A percentile compares a stretch with the other conserved stretches of the same genome.
Conservation (phyloP, 768 basidiomycete species). For the Chlorophyllum brunneum region DNA sequence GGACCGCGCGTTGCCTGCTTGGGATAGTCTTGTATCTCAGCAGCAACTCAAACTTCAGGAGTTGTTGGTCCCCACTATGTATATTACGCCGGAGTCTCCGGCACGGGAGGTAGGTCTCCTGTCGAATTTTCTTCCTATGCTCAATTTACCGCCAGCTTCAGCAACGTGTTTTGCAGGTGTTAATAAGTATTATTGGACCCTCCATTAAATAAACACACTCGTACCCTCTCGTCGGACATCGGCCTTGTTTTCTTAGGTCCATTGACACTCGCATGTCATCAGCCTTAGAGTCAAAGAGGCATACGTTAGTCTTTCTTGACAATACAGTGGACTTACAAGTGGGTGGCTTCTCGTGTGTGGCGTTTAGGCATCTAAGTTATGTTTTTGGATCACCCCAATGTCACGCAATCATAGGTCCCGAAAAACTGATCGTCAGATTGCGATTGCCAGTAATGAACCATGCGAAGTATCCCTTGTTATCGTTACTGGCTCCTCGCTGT, state of each 20-base stretch:
- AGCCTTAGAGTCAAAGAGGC: too few species aligned
- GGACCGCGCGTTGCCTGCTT: constrained; percentile 67
- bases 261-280: background rate
- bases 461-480: too few species aligned
- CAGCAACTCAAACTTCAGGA: constrained; percentile 65
- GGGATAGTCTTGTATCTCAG: constrained; percentile 69
- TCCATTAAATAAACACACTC: constrained; percentile 10
- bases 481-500: too few species aligned
- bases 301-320: too few species aligned
- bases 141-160: constrained; percentile 47
- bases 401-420: background rate
- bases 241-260: background rate
- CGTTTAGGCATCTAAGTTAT: background rate
- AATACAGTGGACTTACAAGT: too few species aligned
- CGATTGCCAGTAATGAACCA: too few species aligned
- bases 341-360: background rate
- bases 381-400: background rate
- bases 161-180: constrained; percentile 63
- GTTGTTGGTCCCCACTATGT: constrained; percentile 71
- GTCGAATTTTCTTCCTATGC: background rate
- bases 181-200: constrained; percentile 48
- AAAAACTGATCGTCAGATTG: background rate
- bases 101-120: constrained; percentile 52
- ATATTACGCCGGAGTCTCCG: constrained; percentile 39
- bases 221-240: too few species aligned